A percentile compares a stretch with the other conserved stretches of the same genome.
phyloP scores from a whole-genome alignment of 805 yeast genomes.

The Dipodascus geniculatus region DNA sequence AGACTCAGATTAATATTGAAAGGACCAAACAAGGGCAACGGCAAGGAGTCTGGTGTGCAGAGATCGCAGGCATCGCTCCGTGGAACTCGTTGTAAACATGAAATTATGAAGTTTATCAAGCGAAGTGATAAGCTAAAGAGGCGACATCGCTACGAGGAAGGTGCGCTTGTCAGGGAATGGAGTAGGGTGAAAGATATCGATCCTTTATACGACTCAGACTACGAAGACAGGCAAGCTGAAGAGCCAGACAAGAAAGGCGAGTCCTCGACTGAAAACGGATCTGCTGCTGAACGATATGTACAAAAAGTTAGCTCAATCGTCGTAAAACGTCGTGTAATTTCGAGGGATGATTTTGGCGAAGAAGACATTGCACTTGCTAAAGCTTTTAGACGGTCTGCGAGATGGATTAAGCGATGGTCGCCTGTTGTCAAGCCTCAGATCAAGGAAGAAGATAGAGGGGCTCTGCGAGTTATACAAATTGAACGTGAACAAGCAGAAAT shows the following conservation, averaged over 20 bases:
- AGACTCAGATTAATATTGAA: conserved; percentile 3
- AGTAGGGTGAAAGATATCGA: conserved; percentile 20
- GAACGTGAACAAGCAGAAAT: conserved; percentile 1
- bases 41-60: conserved; percentile 4
- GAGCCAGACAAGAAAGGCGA: conserved; percentile 1
- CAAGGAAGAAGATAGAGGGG: not conserved
- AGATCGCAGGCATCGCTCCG: not conserved
- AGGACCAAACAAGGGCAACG: conserved; percentile 1
- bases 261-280: not conserved
- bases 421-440: not conserved
- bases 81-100: conserved; percentile 8
- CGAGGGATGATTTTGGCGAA: conserved; percentile 20
- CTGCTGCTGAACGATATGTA: not conserved
- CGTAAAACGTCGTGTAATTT: conserved; percentile 2
- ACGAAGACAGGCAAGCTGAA: conserved; percentile 15
- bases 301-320: not conserved
- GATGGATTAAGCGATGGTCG: conserved; percentile 20
- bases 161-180: conserved; percentile 23
- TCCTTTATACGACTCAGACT: conserved; percentile 25
- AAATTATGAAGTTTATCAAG: conserved; percentile 15
- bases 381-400: conserved; percentile 17
- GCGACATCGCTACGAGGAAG: conserved; percentile 14
- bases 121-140: conserved; percentile 15
- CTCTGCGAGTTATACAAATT: not conserved
- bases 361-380: conserved; percentile 14